Base-by-base conservation (phyloP, 768 basidiomycete genomes). In the Naganishia kalamii region DNA sequence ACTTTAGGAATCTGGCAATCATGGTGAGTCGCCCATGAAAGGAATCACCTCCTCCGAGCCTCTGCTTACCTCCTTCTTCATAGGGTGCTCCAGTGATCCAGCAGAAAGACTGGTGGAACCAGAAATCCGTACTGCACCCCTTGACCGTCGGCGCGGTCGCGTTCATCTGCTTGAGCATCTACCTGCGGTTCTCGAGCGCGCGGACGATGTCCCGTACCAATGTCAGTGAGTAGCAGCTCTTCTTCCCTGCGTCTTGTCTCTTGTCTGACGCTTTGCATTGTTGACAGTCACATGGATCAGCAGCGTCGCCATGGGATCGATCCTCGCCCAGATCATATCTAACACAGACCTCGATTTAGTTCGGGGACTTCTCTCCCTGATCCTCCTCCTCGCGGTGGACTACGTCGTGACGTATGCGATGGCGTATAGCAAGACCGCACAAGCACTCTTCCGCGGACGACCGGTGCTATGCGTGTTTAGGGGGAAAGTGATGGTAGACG, bases 121-220 rank as follows among this genome's bases (percentile, higher is more conserved):
- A 57, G n/a, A 23, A 35, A 27, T 57, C 54, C n/a, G 54, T 57
- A 3, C 54, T 57, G 29, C 54, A 57, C 23, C 54, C 54, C 2
- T 21, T 57, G 8, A 57, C 54, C 6, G 19, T 35, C 21, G 54
- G 54, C 23, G 54, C 54, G 3, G 54, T 27, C 12, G 51, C 51
- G 30, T 52, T 52, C 12, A 32, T 35, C 33, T 25, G 33, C 19
- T 23, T 57, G 10, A 40, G 40, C 35, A 23, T 57, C 37, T 57
- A 57, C 27, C 37, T 57, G 8, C 29, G 54, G 35, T 11, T 57
- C 15, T 10, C 35, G 12, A 57, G 54, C 25, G 40, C 23, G 37
- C 54, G 54, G 13, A 37, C 54, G 2, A 23, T 57, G 54, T 35
- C 54, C 13, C 37, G 35, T 1, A 57, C 37, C 21, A 37, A 37